Percentiles rank a stretch among this genome's conserved stretches.
Conservation (phyloP, 2,329 filamentous ascomycete genomes). For the Ophiognomonia clavigignenti-juglandacearum region DNA sequence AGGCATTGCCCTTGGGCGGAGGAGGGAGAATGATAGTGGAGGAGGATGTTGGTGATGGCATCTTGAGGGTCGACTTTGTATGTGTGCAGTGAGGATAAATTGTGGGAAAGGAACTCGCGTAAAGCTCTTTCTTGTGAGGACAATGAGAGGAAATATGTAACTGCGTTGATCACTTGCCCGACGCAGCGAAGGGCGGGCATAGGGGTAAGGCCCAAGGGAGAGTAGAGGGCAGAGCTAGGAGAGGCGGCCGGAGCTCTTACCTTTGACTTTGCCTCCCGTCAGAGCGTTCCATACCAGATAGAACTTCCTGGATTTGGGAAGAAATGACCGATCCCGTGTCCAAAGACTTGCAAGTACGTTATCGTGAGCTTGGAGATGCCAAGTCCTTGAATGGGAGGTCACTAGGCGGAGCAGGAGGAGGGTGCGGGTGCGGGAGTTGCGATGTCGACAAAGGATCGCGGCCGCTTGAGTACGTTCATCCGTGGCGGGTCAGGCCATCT, state of each 20-base stretch:
- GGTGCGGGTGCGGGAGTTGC: neutral
- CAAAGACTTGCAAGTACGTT: neutral
- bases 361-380: neutral
- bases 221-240: neutral
- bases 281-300: neutral
- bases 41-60: constrained; percentile 4
- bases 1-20: constrained; percentile 2
- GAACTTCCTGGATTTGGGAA: too few species aligned
- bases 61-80: neutral
- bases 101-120: neutral
- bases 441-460: neutral
- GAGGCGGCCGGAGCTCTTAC: neutral
- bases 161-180: constrained; percentile 2
- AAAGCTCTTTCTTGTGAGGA: too few species aligned
- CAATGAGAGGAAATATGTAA: neutral
- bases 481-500: neutral
- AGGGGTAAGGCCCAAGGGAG: neutral
- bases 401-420: neutral
- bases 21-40: constrained; percentile 4
- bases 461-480: neutral
- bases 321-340: neutral
- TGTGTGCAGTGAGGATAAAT: neutral
- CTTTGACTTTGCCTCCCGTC: neutral
- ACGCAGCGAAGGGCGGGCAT: neutral
- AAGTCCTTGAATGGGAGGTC: constrained; percentile 4